Conservation (phyloP, 805 yeast genomes). For the Yarrowia sp. region DNA sequence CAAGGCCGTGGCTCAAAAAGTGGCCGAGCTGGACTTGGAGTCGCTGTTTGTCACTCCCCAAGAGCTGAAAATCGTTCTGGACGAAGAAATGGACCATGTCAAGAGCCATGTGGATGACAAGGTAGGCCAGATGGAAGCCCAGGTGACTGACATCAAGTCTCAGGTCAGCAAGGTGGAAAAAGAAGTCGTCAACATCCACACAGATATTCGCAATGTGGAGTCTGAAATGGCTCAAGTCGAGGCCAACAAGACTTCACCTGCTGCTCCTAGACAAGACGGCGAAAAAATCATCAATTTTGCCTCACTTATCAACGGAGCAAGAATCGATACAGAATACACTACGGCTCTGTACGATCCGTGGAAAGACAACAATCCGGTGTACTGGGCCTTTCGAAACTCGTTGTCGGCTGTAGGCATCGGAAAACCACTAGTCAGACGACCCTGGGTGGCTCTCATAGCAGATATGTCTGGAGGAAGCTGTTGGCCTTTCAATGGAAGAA, state of each 20-base stretch:
- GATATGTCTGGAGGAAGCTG: constrained; percentile 34
- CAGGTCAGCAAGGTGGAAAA: not conserved
- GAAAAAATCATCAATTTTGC: constrained; percentile 29
- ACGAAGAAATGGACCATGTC: not conserved
- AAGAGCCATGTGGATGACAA: not conserved
- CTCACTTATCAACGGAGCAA: constrained; percentile 32
- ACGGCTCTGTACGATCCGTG: constrained; percentile 30
- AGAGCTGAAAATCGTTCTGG: not conserved
- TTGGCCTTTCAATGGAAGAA: constrained; percentile 38
- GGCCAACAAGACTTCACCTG: not conserved
- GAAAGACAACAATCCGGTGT: constrained; percentile 22
- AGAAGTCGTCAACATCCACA: not conserved
- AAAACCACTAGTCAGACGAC: constrained; percentile 24
- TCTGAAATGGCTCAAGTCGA: not conserved
- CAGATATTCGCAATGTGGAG: not conserved
- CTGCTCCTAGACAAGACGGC: not conserved
- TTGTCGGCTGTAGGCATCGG: constrained; percentile 29
- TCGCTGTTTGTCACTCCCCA: not conserved
- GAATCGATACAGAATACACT: constrained; percentile 32
- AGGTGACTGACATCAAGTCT: not conserved
- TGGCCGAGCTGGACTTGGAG: not conserved
- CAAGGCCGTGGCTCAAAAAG: not conserved
- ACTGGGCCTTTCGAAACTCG: constrained; percentile 17
- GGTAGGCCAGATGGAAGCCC: not conserved
- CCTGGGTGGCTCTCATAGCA: constrained; percentile 30